A percentile compares a stretch with the other conserved stretches of the same genome.
Conservation (phyloP, 2,329 filamentous ascomycete species). For the Colletotrichum cordylinicola region DNA sequence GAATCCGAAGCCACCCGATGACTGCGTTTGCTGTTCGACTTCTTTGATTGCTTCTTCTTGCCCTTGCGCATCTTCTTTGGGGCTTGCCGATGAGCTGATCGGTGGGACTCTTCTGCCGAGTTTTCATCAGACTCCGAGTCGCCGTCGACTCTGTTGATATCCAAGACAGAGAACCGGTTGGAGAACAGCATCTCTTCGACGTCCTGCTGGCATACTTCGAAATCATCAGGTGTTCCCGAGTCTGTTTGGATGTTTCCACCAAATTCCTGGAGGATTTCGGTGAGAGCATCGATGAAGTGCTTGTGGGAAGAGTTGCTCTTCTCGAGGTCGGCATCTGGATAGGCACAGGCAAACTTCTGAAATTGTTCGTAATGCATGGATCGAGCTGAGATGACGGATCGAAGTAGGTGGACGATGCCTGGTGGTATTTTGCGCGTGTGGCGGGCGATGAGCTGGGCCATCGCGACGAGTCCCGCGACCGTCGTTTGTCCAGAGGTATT, state of each 20-base stretch:
- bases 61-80: slow-evolving; percentile 19
- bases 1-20: slow-evolving; percentile 7
- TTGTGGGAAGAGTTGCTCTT: slow-evolving; percentile 45
- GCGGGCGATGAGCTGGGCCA: slow-evolving; percentile 45
- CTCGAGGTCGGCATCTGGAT: slow-evolving; percentile 39
- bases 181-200: background rate
- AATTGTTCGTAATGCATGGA: slow-evolving; percentile 33
- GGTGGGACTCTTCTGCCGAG: background rate
- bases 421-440: slow-evolving; percentile 36
- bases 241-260: slow-evolving; percentile 33
- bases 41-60: slow-evolving; percentile 8
- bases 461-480: slow-evolving; percentile 38
- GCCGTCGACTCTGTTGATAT: background rate
- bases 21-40: background rate
- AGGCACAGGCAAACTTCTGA: slow-evolving; percentile 33
- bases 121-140: background rate
- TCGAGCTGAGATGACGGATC: slow-evolving; percentile 42
- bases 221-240: background rate
- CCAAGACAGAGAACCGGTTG: background rate
- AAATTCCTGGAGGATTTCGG: slow-evolving; percentile 38
- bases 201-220: background rate
- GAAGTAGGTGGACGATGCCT: slow-evolving; percentile 39
- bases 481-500: slow-evolving; percentile 45
- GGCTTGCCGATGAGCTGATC: background rate
- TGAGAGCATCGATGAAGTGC: slow-evolving; percentile 47